Conservation (phyloP, 352 stramenopile genomes). For the Globisporangium paddicum region DNA sequence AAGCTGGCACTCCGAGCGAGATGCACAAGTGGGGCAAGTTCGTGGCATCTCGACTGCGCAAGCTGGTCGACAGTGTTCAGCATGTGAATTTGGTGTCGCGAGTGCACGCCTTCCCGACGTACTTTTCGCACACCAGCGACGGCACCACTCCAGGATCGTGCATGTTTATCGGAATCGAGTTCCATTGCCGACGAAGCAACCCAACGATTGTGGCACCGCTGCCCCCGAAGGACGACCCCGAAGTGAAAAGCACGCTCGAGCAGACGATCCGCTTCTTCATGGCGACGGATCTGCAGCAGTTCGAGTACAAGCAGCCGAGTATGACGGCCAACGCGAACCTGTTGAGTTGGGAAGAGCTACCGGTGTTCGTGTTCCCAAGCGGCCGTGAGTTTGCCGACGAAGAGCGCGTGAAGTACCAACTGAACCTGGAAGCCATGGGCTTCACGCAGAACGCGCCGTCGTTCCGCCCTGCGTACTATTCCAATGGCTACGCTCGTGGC, state of each 20-base stretch:
- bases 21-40: slow-evolving; percentile 85
- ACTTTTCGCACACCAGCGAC: slow-evolving; percentile 47
- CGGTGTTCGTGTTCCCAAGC: slow-evolving; percentile 64
- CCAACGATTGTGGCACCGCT: slow-evolving; percentile 7
- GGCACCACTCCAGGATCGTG: slow-evolving; percentile 48
- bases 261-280: slow-evolving; percentile 83
- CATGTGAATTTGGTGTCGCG: slow-evolving; percentile 51
- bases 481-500: slow-evolving; percentile 38
- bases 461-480: slow-evolving; percentile 41
- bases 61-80: slow-evolving; percentile 72
- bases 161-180: slow-evolving; percentile 82
- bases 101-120: slow-evolving; percentile 65
- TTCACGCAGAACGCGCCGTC: slow-evolving; percentile 42
- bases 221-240: slow-evolving; percentile 54
- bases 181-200: slow-evolving; percentile 40
- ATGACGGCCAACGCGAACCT: slow-evolving; percentile 55
- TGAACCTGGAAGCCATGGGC: slow-evolving; percentile 55
- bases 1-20: slow-evolving; percentile 45
- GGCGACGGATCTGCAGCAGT: slow-evolving; percentile 78
- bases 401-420: slow-evolving; percentile 55
- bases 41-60: slow-evolving; percentile 72
- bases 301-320: slow-evolving; percentile 63
- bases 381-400: slow-evolving; percentile 36
- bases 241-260: slow-evolving; percentile 66
- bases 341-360: slow-evolving; percentile 57